phyloP scores from a whole-genome alignment of 176 grass and related monocot genomes.

The bread wheat (Triticum aestivum) region DNA sequence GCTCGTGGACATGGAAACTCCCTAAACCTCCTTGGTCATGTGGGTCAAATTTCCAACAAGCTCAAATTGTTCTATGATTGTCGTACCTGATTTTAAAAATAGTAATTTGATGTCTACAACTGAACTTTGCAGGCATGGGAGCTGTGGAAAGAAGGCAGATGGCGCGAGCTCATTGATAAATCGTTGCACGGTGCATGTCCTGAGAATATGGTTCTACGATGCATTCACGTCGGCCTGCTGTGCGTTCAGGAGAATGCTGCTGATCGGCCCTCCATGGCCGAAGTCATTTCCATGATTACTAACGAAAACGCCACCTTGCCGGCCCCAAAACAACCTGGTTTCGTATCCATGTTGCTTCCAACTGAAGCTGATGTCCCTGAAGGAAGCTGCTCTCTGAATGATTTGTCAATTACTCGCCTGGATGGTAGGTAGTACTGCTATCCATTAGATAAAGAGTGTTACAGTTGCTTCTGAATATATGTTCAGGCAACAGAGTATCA shows the following conservation, averaged over 20 bases:
- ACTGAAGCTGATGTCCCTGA: background rate
- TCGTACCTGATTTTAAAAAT: no score
- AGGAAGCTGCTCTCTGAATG: slow-evolving; percentile 37
- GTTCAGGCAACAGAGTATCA: background rate
- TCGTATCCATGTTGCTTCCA: slow-evolving; percentile 34
- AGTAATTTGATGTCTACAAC: background rate
- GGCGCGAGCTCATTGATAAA: slow-evolving; percentile 49
- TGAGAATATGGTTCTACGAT: slow-evolving; percentile 28
- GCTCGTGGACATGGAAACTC: slow-evolving; percentile 23
- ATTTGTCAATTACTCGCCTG: slow-evolving; percentile 29
- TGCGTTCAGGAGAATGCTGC: slow-evolving; percentile 49
- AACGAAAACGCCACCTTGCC: slow-evolving; percentile 20
- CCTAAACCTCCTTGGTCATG: slow-evolving; percentile 52
- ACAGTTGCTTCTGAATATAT: background rate
- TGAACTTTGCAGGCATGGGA: slow-evolving; percentile 53
- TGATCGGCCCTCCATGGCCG: slow-evolving; percentile 36
- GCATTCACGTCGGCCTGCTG: slow-evolving; percentile 40
- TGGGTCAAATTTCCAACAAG: slow-evolving; percentile 12
- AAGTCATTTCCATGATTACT: slow-evolving; percentile 44
- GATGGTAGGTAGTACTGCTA: slow-evolving; percentile 30
- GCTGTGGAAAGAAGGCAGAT: slow-evolving; percentile 50
- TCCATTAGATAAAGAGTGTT: no score
- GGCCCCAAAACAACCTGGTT: slow-evolving; percentile 49
- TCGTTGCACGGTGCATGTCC: slow-evolving; percentile 11
- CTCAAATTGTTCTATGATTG: background rate